phyloP scores from a whole-genome alignment of 768 basidiomycete species.

The Suillus weaverae region DNA sequence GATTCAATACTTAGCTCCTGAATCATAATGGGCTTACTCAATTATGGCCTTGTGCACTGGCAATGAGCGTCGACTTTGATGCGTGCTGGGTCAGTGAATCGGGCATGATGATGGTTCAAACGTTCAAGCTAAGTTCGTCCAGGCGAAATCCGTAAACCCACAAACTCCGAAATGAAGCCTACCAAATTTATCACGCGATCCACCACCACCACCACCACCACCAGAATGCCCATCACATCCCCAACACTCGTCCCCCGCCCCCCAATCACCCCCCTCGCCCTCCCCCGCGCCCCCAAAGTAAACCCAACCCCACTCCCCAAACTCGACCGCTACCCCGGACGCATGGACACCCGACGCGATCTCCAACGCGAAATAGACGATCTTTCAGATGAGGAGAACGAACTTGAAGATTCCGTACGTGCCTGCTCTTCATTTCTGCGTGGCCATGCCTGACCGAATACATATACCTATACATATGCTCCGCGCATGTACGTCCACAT shows the following conservation, averaged over 20 bases:
- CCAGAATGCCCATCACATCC: constrained; percentile 51
- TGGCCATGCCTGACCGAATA: background rate
- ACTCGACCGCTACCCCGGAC: constrained; percentile 48
- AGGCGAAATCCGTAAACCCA: no score
- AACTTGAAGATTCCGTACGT: constrained; percentile 74
- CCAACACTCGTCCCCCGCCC: constrained; percentile 74
- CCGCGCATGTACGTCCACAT: background rate
- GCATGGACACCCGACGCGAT: constrained; percentile 65
- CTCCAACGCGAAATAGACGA: constrained; percentile 78
- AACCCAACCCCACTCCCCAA: constrained; percentile 60
- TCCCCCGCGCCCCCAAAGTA: constrained; percentile 66
- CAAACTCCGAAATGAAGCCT: background rate
- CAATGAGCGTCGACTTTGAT: no score
- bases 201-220: background rate
- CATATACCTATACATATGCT: background rate
- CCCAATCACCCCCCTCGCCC: constrained; percentile 61
- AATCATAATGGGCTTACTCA: no score
- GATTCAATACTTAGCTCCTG: no score
- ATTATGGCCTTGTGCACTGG: no score
- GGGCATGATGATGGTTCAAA: no score
- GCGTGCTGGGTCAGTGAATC: no score
- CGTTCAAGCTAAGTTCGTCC: no score
- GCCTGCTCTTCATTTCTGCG: background rate
- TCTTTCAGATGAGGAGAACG: constrained; percentile 80
- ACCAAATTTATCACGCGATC: background rate